Base-by-base conservation (phyloP, 2,329 filamentous ascomycete species). In the Penicillium capsulatum region DNA sequence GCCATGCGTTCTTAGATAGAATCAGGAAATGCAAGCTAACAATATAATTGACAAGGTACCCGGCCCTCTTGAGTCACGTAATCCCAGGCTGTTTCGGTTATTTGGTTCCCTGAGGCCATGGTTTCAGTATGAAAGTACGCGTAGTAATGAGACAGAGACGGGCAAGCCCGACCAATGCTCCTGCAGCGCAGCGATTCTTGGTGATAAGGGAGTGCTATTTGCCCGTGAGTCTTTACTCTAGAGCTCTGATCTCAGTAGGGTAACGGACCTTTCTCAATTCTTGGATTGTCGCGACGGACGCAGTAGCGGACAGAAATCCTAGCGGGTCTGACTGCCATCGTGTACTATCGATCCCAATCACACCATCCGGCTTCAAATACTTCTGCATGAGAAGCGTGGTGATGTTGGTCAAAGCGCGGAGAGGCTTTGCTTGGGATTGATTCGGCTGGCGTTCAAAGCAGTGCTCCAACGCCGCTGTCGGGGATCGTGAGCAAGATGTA, bases 381-480 rank as follows among this genome's bases (percentile, higher is more conserved):
- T 61, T 60, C 40, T 61, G 47, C 52, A 63, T 61, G 29, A 61
- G 47, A 42, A 54, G 44, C 49, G 51, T 61, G 17, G 26, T 36
- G 20, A 48, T 49, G 17, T 56, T 58, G 31, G 51, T 42, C 17
- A 61, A 40, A 40, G 51, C 48, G 43, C 43, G 44, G 11, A 60
- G 37, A 48, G 54, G 29, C 13, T 40, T 39, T n/a, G 41, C 43
- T 47, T 44, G 28, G 28, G 29, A 26, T 29, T 32, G 33, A 33
- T 32, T 36, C 22, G 31, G 30, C 14, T 40, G 30, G 32, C 36
- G 35, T 22, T 33, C 26, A 35, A 37, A 15, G 33, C 40, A 38
- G 35, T 43, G 40, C 33, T 41, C 31, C 33, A 34, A 36, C 13
- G 32, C 32, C 38, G 27, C 34, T 41, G 26, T 30, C 29, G 24